Conservation (phyloP, 768 basidiomycete species). For the Lepiota venenata region DNA sequence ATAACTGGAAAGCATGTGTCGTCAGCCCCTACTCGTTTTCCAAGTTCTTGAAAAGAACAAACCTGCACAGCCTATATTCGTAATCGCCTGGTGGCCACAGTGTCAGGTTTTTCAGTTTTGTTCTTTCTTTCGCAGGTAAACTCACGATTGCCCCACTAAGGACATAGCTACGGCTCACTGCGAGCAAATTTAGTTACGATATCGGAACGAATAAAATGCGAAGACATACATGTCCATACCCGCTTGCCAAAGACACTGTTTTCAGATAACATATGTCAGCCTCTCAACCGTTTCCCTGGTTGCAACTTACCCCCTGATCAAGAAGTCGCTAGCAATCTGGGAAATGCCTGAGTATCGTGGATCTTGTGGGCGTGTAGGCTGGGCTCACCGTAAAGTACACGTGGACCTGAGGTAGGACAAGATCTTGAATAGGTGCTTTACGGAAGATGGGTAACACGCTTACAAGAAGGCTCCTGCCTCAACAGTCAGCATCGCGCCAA, state of each 20-base stretch:
- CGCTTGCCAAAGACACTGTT: conserved; percentile 19
- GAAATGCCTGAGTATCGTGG: too few species aligned
- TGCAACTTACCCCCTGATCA: conserved; percentile 17
- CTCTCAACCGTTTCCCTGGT: neutral
- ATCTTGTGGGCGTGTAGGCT: too few species aligned
- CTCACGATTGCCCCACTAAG: conserved; percentile 3
- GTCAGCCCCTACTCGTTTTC: neutral
- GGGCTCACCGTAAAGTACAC: conserved; percentile 21
- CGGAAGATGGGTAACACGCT: neutral
- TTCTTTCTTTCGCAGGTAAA: conserved; percentile 5
- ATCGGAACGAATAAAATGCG: neutral
- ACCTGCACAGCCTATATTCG: conserved; percentile 8
- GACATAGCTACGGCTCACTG: conserved; percentile 17
- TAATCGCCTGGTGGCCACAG: neutral
- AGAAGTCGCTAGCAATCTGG: conserved; percentile 20
- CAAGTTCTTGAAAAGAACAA: neutral
- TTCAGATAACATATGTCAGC: neutral
- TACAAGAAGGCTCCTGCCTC: conserved; percentile 4
- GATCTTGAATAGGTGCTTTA: neutral
- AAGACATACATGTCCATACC: conserved; percentile 17
- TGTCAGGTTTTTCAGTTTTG: conserved; percentile 2
- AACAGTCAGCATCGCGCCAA: neutral
- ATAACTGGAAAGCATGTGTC: neutral
- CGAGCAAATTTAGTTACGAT: neutral
- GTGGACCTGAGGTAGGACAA: neutral